phyloP scores from a whole-genome alignment of 1,139 yeast species.

The Candida labiduridarum region DNA sequence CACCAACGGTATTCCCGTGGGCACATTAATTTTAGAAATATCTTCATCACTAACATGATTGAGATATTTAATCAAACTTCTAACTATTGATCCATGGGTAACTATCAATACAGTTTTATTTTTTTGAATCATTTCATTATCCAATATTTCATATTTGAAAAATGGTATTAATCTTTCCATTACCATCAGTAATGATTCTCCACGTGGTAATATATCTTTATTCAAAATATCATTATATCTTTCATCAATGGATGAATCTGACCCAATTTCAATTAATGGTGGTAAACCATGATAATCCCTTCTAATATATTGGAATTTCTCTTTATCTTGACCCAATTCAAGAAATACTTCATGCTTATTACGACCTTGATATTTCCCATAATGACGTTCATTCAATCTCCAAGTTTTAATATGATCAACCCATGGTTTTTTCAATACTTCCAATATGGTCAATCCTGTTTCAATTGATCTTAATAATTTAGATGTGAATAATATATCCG shows the following conservation, averaged over 20 bases:
- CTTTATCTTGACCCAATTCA: constrained; percentile 58
- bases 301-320: constrained; percentile 60
- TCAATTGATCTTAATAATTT: constrained; percentile 65
- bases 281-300: constrained; percentile 72
- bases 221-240: constrained; percentile 39
- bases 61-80: constrained; percentile 65
- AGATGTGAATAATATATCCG: constrained; percentile 65
- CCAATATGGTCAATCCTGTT: constrained; percentile 63
- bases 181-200: constrained; percentile 73
- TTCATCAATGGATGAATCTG: constrained; percentile 44
- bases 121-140: constrained; percentile 32
- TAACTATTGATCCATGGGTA: constrained; percentile 76
- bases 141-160: constrained; percentile 44
- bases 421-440: constrained; percentile 46
- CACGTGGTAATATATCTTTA: constrained; percentile 50
- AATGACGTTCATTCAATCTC: constrained; percentile 80
- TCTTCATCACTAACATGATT: constrained; percentile 61
- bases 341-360: constrained; percentile 53
- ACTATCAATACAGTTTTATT: constrained; percentile 59
- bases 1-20: constrained; percentile 76
- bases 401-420: constrained; percentile 58
- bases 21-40: constrained; percentile 68
- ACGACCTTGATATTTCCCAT: constrained; percentile 76
- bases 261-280: constrained; percentile 41
- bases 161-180: constrained; percentile 62